Percentiles rank a stretch among this genome's conserved stretches.
These are phyloP conservation scores for Phytophthora sojae DNA, from an alignment of 352 stramenopile genomes.

Conservation along the genomic window DNA sequence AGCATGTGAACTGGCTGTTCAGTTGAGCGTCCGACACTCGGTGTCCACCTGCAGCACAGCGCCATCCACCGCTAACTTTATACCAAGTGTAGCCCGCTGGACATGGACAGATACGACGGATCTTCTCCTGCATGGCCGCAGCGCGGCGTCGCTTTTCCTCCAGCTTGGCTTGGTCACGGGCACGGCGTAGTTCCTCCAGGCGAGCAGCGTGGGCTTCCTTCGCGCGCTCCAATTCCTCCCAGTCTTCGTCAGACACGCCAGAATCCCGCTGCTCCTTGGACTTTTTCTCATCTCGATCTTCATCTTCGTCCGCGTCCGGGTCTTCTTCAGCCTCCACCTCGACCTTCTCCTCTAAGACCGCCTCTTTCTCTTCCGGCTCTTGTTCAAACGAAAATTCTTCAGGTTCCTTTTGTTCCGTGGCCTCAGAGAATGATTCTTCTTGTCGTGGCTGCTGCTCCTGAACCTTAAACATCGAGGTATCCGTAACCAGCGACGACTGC, in stretches of 20 bases:
- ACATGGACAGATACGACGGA: conserved; percentile 71
- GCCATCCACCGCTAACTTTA: conserved; percentile 59
- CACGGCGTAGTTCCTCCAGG: conserved; percentile 44
- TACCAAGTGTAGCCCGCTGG: conserved; percentile 74
- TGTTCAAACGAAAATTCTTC: conserved; percentile 14
- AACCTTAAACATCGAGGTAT: conserved; percentile 12
- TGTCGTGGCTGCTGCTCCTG: conserved; percentile 5
- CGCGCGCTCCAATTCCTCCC: conserved; percentile 68
- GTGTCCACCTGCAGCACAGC: conserved; percentile 81
- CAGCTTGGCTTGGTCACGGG: conserved; percentile 44
- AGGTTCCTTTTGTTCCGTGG: conserved; percentile 11
- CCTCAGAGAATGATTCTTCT: background rate
- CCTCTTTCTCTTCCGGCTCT: conserved; percentile 16
- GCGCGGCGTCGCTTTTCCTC: conserved; percentile 49
- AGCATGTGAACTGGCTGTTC: conserved; percentile 58
- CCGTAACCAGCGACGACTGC: conserved; percentile 12
- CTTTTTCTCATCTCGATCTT: background rate
- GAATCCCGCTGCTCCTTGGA: conserved; percentile 45
- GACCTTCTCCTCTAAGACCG: conserved; percentile 5
- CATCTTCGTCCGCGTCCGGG: conserved; percentile 16
- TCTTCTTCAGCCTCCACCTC: conserved; percentile 37
- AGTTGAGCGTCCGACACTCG: conserved; percentile 76
- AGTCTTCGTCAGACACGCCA: conserved; percentile 69
- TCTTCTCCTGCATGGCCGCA: conserved; percentile 58
- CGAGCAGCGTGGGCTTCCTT: conserved; percentile 58